Evolutionary conservation across 495 filamentous ascomycete genomes (phyloP), one percentile per base, ranked within the genome.

Genomic region (Podospora didyma): DNA sequence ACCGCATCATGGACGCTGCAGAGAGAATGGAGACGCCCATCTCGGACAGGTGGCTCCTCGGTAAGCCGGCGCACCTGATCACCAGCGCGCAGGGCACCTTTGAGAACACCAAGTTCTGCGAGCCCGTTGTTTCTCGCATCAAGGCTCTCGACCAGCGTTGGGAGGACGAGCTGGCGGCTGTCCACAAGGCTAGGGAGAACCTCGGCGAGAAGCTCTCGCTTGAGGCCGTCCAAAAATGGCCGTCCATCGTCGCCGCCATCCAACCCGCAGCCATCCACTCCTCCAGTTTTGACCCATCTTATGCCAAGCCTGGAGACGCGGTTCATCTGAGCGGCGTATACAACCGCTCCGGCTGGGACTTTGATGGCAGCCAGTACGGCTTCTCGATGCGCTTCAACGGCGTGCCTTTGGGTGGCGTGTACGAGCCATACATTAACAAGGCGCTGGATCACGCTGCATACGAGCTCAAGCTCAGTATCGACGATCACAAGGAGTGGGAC

Each of bases 351-450:
- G 42, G 53, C 42, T 55, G 53, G 53, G 53, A 55, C 45, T 55
- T 55, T 55, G 53, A 34, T 24, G 52, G 52, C 12, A 23, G 12
- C 5, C 39, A 54, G 52, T 54, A 54, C 20, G 59, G 59, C 0
- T 46, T 61, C 44, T 46, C 49, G 49, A 57, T 61, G 34, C 59
- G 59, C 41, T 51, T 57, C 54, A 53, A 53, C 31, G 49, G 59
- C 41, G 50, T 61, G 12, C 53, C 59, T 19, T 49, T 54, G 3
- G 59, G 59, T 9, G 59, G 53, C 2, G 3, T 46, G 23, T 55
- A 55, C 21, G 53, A 47, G 42, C 6, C 22, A 2, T 46, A 55
- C 12, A 37, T 55, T 2, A 35, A 22, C 23, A 39, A 19, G 53
- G 53, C 53, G 23, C 21, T 55, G 42, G 53, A 55, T 7, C 53